Evolutionary conservation across 805 yeast species (phyloP), one percentile per base, ranked within the genome.

Genomic region (Jamesozyma hellenica): DNA sequence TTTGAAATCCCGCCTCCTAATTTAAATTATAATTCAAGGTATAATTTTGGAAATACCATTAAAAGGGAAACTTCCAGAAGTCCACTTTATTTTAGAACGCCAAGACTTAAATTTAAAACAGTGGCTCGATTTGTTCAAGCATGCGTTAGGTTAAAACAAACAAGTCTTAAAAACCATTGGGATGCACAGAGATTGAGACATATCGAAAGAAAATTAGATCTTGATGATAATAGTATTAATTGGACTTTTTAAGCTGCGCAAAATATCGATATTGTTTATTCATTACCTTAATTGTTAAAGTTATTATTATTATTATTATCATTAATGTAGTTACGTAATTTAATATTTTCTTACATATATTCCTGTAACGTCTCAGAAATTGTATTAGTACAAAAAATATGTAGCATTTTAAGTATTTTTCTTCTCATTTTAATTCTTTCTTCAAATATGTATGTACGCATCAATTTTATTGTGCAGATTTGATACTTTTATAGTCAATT

Each of bases 41-140:
- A 15, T 19, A 5, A 15, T 9, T 8, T 12, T 10, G 16, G 11
- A 4, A 16, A 16, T 16, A 15, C 21, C n/a, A 15, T 15, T 13
- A 18, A 33, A 4, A 25, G 29, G 5, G n/a, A 33, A 10, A 17
- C 32, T 13, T 21, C 17, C 4, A 17, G 19, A 4, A 33, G 41
- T 12, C 41, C 41, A 7, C 15, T 38, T 3, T 38, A 38, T n/a
- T 33, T 23, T 21, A 9, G 25, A 14, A 18, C 34, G 11, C 37
- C 39, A 15, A 40, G 45, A 18, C 32, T 47, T 4, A 53, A 43
- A 21, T 59, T 59, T 44, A 59, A 55, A 32, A 49, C 55, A 6
- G 48, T 52, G n/a, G 61, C 61, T 3, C 35, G 55, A 15, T 38
- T 56, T 31, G 60, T 57, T 10, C 44, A 49, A 26, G 53, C 62